Percentiles rank a stretch among this genome's conserved stretches.
phyloP scores from a whole-genome alignment of 106 monocot genomes.

The Triglochin maritima region DNA sequence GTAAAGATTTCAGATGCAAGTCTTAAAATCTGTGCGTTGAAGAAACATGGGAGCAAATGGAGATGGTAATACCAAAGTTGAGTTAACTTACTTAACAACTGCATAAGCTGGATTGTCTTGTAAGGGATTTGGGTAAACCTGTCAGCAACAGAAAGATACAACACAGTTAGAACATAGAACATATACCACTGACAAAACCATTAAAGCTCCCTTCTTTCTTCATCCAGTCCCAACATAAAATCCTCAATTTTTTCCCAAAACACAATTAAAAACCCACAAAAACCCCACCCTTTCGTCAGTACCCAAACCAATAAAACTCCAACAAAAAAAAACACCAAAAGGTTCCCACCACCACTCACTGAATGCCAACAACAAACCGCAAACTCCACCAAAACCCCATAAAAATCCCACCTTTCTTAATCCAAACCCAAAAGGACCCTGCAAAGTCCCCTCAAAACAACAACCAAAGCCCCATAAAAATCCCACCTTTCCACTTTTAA shows the following conservation, averaged over 20 bases:
- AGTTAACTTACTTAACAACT: conserved; percentile 7
- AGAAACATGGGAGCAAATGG: not conserved
- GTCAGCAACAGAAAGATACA: conserved; percentile 1
- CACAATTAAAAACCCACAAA: not conserved
- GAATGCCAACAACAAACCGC: no score
- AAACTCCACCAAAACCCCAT: not conserved
- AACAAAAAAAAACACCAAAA: no score
- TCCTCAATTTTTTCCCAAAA: not conserved
- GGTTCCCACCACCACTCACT: no score
- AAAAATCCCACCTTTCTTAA: not conserved
- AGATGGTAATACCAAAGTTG: no score
- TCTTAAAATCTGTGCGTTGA: not conserved
- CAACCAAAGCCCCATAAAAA: not conserved
- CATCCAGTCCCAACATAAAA: not conserved
- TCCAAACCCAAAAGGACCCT: not conserved
- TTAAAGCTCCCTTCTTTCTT: not conserved
- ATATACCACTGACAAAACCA: not conserved
- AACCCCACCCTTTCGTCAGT: not conserved
- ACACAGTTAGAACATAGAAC: not conserved
- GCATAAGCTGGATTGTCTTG: conserved; percentile 10
- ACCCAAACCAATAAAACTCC: no score
- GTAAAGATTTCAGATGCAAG: not conserved
- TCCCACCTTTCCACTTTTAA: not conserved
- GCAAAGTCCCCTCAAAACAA: no score
- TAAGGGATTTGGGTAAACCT: conserved; percentile 6